phyloP scores from a whole-genome alignment of 2,329 filamentous ascomycete genomes.

The Trichothecium roseum region DNA sequence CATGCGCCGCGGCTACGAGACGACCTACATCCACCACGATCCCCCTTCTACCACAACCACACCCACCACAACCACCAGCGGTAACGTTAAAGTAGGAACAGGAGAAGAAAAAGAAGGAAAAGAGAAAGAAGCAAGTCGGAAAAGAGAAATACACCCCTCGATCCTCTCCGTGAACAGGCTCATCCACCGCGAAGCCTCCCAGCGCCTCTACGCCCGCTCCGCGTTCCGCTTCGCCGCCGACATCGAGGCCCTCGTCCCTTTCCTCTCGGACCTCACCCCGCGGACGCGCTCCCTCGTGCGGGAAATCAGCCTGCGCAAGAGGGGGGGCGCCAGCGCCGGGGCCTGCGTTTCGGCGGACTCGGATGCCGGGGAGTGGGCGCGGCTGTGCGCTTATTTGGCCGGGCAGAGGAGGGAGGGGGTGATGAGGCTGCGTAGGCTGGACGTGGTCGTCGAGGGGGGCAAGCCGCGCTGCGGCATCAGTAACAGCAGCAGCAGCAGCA shows the following conservation, averaged over 20 bases:
- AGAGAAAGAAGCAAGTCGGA: no score
- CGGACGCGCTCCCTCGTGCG: constrained; percentile 34
- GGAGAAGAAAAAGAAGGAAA: constrained; percentile 26
- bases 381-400: no score
- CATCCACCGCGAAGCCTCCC: constrained; percentile 44
- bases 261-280: constrained; percentile 45
- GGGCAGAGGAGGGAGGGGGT: no score
- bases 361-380: constrained; percentile 40
- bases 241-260: constrained; percentile 50
- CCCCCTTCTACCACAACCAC: constrained; percentile 5
- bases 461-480: no score
- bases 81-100: constrained; percentile 6
- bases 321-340: constrained; percentile 26
- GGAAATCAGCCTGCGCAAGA: constrained; percentile 42
- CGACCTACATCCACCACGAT: constrained; percentile 44
- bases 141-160: constrained; percentile 25
- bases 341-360: constrained; percentile 26
- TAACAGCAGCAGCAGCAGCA: no score
- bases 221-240: constrained; percentile 49
- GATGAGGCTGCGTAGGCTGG: no score
- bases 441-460: constrained; percentile 47
- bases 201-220: constrained; percentile 44
- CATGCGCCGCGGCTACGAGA: constrained; percentile 31
- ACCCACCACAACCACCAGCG: background rate
- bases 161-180: constrained; percentile 35